Base-by-base conservation (phyloP, 78 protist species). In the Dictyostelium purpureum region DNA sequence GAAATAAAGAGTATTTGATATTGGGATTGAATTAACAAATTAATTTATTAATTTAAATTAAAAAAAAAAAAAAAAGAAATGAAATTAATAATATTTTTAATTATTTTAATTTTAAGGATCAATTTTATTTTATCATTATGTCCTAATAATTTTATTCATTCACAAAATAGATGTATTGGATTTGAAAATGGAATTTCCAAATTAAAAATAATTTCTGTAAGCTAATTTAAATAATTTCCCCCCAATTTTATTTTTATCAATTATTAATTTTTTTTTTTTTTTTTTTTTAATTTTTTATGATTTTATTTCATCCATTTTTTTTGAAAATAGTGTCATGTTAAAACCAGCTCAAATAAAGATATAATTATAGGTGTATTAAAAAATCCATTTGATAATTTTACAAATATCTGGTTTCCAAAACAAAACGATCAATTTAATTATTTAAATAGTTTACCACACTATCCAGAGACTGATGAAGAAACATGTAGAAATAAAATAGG, bases 381-480 rank as follows among this genome's bases (percentile, higher is more conserved):
- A 33, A 63, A 63, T 63, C 71, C 71, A 28, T 4, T 31, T 33
- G 71, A 63, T 28, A 37, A 63, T 16, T 63, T 63, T 33, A 6
- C 71, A 63, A 63, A 26, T 31, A 63, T 63, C 16, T 28, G 43
- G 33, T 63, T 5, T 18, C 71, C 71, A 31, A 63, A 63, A 57
- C 10, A 7, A 5, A 31, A 33, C 14, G 42, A 63, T 0, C 5
- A 1, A 24, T 0, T 7, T 24, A 7, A 28, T 26, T 63, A 33
- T 63, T 31, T 63, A 63, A 16, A 63, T 63, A 9, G 11, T 4
- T 63, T 63, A 33, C 71, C 71, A 31, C 26, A 16, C 16, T 63
- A 63, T 63, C 38, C 71, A 31, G 71, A 63, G 42, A 63, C 38
- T 63, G 71, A 63, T 63, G 71, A 63, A 31, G 71, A 63, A 16